phyloP scores from a whole-genome alignment of 2,329 filamentous ascomycete genomes.

The Didymella keratinophila region DNA sequence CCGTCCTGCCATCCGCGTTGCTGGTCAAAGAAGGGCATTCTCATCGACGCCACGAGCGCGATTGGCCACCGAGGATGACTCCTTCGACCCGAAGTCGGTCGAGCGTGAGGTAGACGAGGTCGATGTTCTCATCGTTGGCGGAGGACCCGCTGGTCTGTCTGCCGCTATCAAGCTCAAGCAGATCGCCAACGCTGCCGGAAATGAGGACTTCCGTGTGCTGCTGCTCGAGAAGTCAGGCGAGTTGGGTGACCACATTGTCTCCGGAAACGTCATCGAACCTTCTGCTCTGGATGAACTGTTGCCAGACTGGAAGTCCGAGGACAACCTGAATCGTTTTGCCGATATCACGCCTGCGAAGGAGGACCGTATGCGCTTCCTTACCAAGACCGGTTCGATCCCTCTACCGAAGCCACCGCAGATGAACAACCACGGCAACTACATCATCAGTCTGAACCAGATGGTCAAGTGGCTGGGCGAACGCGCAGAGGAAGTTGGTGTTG shows the following conservation, averaged over 20 bases:
- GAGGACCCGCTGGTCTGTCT: slow-evolving; percentile 90
- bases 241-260: slow-evolving; percentile 92
- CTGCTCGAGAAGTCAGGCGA: slow-evolving; percentile 95
- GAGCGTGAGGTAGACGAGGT: slow-evolving; percentile 93
- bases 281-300: slow-evolving; percentile 87
- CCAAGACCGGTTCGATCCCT: slow-evolving; percentile 77
- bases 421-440: slow-evolving; percentile 98
- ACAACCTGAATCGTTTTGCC: slow-evolving; percentile 87
- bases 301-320: slow-evolving; percentile 90
- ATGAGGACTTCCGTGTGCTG: slow-evolving; percentile 93
- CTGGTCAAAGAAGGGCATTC: slow-evolving; percentile 49
- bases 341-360: slow-evolving; percentile 81
- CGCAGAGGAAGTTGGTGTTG: slow-evolving; percentile 95
- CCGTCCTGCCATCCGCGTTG: slow-evolving; percentile 47
- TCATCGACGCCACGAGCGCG: slow-evolving; percentile 43
- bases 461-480: slow-evolving; percentile 95
- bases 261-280: slow-evolving; percentile 93
- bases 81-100: slow-evolving; percentile 60
- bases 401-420: slow-evolving; percentile 94
- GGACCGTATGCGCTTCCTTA: slow-evolving; percentile 95
- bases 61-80: slow-evolving; percentile 44
- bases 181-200: slow-evolving; percentile 90
- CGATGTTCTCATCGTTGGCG: slow-evolving; percentile 95
- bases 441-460: slow-evolving; percentile 93
- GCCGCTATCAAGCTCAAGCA: slow-evolving; percentile 96